phyloP scores from a whole-genome alignment of 495 filamentous ascomycete genomes.

The Saxispiralis lemnorum region DNA sequence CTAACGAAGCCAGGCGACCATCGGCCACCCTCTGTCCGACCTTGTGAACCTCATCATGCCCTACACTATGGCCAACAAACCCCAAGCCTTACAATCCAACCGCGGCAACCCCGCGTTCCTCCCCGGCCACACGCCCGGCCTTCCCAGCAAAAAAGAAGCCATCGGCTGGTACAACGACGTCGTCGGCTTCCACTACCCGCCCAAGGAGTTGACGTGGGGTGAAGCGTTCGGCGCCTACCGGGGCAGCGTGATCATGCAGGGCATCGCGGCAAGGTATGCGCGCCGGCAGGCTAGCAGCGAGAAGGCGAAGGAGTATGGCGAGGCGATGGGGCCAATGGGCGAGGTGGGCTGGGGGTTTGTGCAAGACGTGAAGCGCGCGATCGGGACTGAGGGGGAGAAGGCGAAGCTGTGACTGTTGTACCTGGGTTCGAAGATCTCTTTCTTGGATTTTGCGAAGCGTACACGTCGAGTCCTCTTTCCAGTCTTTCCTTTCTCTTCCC shows the following conservation, averaged over 20 bases:
- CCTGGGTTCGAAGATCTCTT: background rate
- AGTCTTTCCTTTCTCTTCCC: background rate
- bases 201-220: slow-evolving; percentile 38
- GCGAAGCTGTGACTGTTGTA: slow-evolving; percentile 34
- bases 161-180: slow-evolving; percentile 60
- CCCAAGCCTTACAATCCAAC: slow-evolving; percentile 17
- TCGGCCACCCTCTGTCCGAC: slow-evolving; percentile 84
- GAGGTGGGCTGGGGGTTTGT: slow-evolving; percentile 58
- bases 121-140: slow-evolving; percentile 40
- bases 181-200: slow-evolving; percentile 46
- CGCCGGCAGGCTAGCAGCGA: slow-evolving; percentile 77
- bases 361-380: slow-evolving; percentile 27
- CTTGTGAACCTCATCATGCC: slow-evolving; percentile 63
- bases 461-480: too few species aligned
- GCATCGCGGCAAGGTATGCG: slow-evolving; percentile 75
- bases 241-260: slow-evolving; percentile 74
- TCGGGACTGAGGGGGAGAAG: slow-evolving; percentile 18
- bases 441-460: background rate
- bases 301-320: slow-evolving; percentile 54
- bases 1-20: slow-evolving; percentile 85
- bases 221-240: slow-evolving; percentile 30
- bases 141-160: slow-evolving; percentile 55
- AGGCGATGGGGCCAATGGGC: slow-evolving; percentile 46
- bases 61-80: slow-evolving; percentile 27
- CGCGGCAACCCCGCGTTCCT: slow-evolving; percentile 33